phyloP scores from a whole-genome alignment of 2,329 filamentous ascomycete species.

The Pseudogymnoascus sp. region DNA sequence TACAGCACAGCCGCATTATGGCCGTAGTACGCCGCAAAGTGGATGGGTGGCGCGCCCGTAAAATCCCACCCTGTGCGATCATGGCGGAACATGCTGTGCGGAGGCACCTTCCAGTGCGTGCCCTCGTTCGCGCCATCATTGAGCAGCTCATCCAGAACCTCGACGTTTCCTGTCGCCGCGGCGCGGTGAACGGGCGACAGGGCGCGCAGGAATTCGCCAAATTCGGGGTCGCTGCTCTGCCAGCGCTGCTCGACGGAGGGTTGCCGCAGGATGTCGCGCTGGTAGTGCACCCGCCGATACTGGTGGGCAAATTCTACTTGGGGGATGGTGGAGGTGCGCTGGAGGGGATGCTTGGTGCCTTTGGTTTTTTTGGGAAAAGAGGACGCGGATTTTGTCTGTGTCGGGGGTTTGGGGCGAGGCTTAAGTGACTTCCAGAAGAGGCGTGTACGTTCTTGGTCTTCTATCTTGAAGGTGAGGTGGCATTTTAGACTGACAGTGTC shows the following conservation, averaged over 20 bases:
- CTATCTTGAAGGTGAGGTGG: neutral
- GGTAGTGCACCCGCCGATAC: neutral
- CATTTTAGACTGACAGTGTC: neutral
- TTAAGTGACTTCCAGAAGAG: constrained; percentile 4
- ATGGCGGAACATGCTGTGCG: neutral
- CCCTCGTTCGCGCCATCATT: neutral
- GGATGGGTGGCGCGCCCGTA: neutral
- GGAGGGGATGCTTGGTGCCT: neutral
- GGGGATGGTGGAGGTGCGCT: neutral
- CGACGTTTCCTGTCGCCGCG: neutral
- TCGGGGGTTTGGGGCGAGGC: neutral
- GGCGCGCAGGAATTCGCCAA: neutral
- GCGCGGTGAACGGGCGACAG: neutral
- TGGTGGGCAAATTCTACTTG: neutral
- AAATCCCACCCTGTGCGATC: neutral
- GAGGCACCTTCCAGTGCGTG: neutral
- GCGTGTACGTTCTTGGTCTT: neutral
- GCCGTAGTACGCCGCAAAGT: neutral
- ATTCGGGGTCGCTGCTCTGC: constrained; percentile 3
- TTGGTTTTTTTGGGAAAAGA: neutral
- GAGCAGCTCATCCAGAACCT: neutral
- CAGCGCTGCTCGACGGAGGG: neutral
- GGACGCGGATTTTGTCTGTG: neutral
- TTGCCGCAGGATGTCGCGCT: neutral
- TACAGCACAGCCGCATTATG: neutral